These are phyloP conservation scores for Mrakia frigida DNA, from an alignment of 768 basidiomycete genomes.

Conservation along the genomic window DNA sequence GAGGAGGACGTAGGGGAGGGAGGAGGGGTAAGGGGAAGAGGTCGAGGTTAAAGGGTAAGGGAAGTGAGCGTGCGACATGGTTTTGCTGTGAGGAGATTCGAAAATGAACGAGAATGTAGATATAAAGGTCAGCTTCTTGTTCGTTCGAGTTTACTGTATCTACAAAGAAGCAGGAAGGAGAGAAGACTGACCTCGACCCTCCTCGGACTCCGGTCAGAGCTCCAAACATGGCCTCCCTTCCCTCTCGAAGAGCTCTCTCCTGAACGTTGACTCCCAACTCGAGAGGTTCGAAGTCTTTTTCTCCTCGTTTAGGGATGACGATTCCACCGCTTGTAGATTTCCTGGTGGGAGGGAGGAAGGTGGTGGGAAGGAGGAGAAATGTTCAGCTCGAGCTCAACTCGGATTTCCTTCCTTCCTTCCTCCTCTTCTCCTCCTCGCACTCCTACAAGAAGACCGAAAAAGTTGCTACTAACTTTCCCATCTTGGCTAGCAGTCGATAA, in stretches of 20 bases:
- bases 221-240: slow-evolving; percentile 80
- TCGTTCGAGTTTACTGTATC: neutral
- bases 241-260: slow-evolving; percentile 68
- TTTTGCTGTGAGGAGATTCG: slow-evolving; percentile 38
- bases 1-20: slow-evolving; percentile 40
- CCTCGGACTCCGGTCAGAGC: slow-evolving; percentile 67
- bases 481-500: slow-evolving; percentile 24
- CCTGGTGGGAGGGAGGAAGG: neutral
- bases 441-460: too few relatives aligned
- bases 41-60: neutral
- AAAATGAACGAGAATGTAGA: neutral
- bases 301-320: slow-evolving; percentile 88
- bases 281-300: slow-evolving; percentile 92
- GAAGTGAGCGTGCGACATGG: slow-evolving; percentile 43
- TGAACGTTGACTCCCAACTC: slow-evolving; percentile 54
- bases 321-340: slow-evolving; percentile 23
- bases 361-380: neutral
- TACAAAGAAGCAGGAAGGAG: slow-evolving; percentile 47
- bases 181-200: slow-evolving; percentile 61
- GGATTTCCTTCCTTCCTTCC: neutral
- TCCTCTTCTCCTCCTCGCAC: neutral
- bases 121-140: too few relatives aligned
- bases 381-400: slow-evolving; percentile 1
- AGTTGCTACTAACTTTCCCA: neutral
- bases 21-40: slow-evolving; percentile 31